These are phyloP conservation scores for Melanogaster broomeanus DNA, from an alignment of 768 basidiomycete species.

Conservation along the genomic window DNA sequence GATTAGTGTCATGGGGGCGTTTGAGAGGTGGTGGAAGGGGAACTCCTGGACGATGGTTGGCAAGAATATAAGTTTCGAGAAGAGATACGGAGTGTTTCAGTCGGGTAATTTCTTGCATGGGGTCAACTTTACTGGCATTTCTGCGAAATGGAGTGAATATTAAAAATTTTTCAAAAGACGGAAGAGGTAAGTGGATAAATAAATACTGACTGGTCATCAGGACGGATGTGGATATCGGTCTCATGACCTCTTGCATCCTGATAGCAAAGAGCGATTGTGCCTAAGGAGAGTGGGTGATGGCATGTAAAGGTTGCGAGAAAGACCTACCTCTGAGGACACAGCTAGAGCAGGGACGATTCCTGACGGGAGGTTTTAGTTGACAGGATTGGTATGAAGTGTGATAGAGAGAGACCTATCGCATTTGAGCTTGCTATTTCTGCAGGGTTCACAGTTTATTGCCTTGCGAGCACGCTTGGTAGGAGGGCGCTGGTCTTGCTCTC, in stretches of 20 bases:
- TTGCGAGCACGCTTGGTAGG: slow-evolving; percentile 84
- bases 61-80: slow-evolving; percentile 36
- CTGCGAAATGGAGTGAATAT: slow-evolving; percentile 16
- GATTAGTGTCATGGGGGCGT: slow-evolving; percentile 21
- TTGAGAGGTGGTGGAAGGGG: slow-evolving; percentile 29
- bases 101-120: slow-evolving; percentile 41
- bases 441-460: slow-evolving; percentile 88
- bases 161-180: slow-evolving; percentile 2
- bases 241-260: slow-evolving; percentile 73
- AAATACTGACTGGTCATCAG: slow-evolving; percentile 49
- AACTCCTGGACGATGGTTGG: slow-evolving; percentile 28
- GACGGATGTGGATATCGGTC: slow-evolving; percentile 50
- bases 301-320: slow-evolving; percentile 2
- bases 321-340: slow-evolving; percentile 77
- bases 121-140: slow-evolving; percentile 37
- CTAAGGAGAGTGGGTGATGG: slow-evolving; percentile 38
- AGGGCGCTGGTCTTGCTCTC: slow-evolving; percentile 59
- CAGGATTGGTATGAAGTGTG: background rate
- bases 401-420: slow-evolving; percentile 65
- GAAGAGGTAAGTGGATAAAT: background rate
- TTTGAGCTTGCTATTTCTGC: slow-evolving; percentile 85
- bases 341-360: slow-evolving; percentile 86
- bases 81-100: slow-evolving; percentile 43
- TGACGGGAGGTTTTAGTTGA: slow-evolving; percentile 36
- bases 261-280: slow-evolving; percentile 80